phyloP scores from a whole-genome alignment of 805 yeast genomes.

The Ogataea henricii region DNA sequence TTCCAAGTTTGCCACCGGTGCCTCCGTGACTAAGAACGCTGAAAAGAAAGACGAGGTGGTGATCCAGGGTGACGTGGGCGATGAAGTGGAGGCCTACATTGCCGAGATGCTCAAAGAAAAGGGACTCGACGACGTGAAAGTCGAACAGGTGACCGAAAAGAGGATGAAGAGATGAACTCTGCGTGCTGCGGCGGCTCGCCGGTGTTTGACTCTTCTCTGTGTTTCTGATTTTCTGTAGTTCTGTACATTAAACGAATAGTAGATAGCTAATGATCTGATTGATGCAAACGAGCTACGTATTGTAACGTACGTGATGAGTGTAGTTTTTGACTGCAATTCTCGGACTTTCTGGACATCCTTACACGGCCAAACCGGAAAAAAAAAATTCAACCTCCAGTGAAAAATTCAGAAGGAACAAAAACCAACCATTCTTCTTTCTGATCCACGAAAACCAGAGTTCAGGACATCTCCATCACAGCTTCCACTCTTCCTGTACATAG shows the following conservation, averaged over 20 bases:
- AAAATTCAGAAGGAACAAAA: background rate
- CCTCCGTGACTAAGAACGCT: constrained; percentile 83
- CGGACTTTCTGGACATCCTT: background rate
- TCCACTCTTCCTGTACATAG: constrained; percentile 3
- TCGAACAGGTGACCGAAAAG: constrained; percentile 85
- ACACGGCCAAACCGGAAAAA: background rate
- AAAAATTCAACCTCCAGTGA: background rate
- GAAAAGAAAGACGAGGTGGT: constrained; percentile 92
- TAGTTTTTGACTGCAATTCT: no score
- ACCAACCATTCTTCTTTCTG: background rate
- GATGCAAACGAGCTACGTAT: background rate
- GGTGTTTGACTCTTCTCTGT: background rate
- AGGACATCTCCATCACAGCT: background rate
- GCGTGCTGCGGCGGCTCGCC: background rate
- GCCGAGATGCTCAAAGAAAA: constrained; percentile 72
- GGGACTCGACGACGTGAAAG: constrained; percentile 81
- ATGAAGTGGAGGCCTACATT: constrained; percentile 81
- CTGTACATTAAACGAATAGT: constrained; percentile 5
- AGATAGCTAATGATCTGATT: constrained; percentile 4
- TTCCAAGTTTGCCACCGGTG: constrained; percentile 93
- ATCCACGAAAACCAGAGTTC: background rate
- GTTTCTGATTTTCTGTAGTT: background rate
- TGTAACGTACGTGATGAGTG: no score
- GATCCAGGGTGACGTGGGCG: constrained; percentile 94
- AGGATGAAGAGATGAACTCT: constrained; percentile 53